Evolutionary conservation across 768 basidiomycete genomes (phyloP).

Genomic region (Lentinula lateritia): DNA sequence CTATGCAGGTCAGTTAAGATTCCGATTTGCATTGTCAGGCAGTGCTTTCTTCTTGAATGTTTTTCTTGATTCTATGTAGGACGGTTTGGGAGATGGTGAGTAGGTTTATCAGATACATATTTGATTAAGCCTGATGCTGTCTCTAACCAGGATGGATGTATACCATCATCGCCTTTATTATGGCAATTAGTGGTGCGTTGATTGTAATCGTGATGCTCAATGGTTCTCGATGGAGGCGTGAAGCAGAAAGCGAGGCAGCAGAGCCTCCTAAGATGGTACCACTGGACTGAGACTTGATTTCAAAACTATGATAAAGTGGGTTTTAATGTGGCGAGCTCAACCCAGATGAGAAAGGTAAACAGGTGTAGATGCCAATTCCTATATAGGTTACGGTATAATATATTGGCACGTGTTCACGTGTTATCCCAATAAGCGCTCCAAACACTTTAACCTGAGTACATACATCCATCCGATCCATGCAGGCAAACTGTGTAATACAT

Average conservation of each 20-base stretch:
- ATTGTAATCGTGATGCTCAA: slow-evolving; percentile 57
- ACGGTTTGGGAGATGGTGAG: slow-evolving; percentile 69
- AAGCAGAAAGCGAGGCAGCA: slow-evolving; percentile 24
- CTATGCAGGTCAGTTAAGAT: slow-evolving; percentile 48
- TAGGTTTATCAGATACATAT: not conserved
- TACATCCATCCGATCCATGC: not conserved
- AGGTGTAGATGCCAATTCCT: too few species aligned
- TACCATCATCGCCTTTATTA: slow-evolving; percentile 50
- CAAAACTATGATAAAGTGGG: not conserved
- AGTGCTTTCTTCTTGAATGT: not conserved
- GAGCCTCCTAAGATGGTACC: not conserved
- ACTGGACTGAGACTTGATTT: not conserved
- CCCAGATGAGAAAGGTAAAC: too few species aligned
- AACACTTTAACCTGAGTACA: too few species aligned
- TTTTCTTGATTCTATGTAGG: slow-evolving; percentile 25
- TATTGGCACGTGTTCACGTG: too few species aligned
- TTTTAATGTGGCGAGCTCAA: too few species aligned
- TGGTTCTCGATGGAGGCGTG: slow-evolving; percentile 55
- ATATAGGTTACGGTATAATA: too few species aligned
- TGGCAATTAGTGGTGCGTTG: slow-evolving; percentile 47
- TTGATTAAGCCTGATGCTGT: not conserved
- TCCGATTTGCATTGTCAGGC: not conserved
- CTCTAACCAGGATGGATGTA: slow-evolving; percentile 50
- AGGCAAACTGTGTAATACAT: slow-evolving; percentile 21
- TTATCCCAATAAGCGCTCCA: too few species aligned